These are phyloP conservation scores for Coffea canephora DNA, from an alignment of 257 asterid species.

Conservation along the genomic window DNA sequence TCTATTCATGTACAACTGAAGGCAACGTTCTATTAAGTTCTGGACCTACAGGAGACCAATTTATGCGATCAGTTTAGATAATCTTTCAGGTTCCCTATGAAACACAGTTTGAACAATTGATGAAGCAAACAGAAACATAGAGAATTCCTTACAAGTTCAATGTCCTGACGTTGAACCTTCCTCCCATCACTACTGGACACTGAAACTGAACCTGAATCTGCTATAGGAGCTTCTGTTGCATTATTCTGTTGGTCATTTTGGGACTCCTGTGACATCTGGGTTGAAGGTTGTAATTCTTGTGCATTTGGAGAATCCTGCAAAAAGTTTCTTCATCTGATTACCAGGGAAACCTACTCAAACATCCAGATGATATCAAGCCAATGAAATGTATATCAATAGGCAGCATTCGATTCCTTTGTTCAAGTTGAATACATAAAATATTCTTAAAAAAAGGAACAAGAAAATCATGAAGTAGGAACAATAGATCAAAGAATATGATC, in stretches of 20 bases:
- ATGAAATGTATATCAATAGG: not conserved
- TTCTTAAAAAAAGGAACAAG: not conserved
- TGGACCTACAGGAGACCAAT: slow-evolving; percentile 66
- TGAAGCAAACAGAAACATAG: slow-evolving; percentile 1
- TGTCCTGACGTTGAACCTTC: slow-evolving; percentile 95
- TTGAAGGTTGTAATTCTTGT: slow-evolving; percentile 60
- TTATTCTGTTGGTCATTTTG: slow-evolving; percentile 60
- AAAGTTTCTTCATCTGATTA: not conserved
- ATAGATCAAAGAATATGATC: not conserved
- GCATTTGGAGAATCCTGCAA: slow-evolving; percentile 53
- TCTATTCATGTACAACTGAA: slow-evolving; percentile 87
- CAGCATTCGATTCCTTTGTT: not conserved
- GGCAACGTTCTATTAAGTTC: slow-evolving; percentile 87
- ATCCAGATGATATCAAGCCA: not conserved
- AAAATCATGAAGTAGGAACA: not conserved
- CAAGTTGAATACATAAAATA: not conserved
- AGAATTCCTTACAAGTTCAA: slow-evolving; percentile 73
- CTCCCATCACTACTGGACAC: slow-evolving; percentile 73
- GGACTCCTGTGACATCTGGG: slow-evolving; percentile 55
- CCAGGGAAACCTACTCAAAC: not conserved
- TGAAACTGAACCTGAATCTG: slow-evolving; percentile 89
- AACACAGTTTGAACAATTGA: not conserved
- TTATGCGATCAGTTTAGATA: slow-evolving; percentile 5
- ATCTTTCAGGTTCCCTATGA: not conserved
- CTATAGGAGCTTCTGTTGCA: slow-evolving; percentile 61